These are phyloP conservation scores for Yamadazyma songkhlaensis DNA, from an alignment of 1,139 yeast genomes.

Conservation along the genomic window DNA sequence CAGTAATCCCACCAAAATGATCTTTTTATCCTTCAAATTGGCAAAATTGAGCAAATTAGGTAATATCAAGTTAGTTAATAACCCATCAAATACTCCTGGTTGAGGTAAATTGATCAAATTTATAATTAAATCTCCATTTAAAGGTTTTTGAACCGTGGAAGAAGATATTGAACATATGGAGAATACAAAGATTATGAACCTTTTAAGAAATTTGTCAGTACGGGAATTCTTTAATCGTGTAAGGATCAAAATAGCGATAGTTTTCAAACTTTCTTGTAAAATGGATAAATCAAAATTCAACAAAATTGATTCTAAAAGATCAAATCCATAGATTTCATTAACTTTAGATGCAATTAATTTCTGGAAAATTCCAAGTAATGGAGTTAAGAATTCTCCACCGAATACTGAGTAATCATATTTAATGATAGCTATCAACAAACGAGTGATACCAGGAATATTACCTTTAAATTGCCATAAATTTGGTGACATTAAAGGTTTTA, in stretches of 20 bases:
- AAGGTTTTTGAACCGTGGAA: constrained; percentile 12
- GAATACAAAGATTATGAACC: constrained; percentile 65
- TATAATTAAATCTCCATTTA: constrained; percentile 52
- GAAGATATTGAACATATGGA: constrained; percentile 42
- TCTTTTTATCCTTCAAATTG: constrained; percentile 71
- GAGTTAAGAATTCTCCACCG: constrained; percentile 52
- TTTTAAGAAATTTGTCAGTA: constrained; percentile 78
- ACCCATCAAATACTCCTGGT: constrained; percentile 60
- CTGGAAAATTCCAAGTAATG: constrained; percentile 95
- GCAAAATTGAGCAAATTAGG: constrained; percentile 66
- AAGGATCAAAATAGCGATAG: constrained; percentile 71
- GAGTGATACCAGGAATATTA: constrained; percentile 87
- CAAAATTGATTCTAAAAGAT: constrained; percentile 70
- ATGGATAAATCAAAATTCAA: constrained; percentile 49
- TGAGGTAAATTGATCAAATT: constrained; percentile 63
- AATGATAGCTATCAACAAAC: constrained; percentile 72
- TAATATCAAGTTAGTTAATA: constrained; percentile 60
- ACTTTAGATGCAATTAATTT: constrained; percentile 82
- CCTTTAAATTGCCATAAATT: constrained; percentile 91
- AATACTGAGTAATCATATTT: constrained; percentile 57
- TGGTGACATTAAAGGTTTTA: constrained; percentile 84
- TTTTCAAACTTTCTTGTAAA: constrained; percentile 59
- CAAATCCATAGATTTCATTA: constrained; percentile 82
- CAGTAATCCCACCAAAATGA: constrained; percentile 71
- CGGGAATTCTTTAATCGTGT: constrained; percentile 78